These are phyloP conservation scores for Naganishia vaughanmartiniae DNA, from an alignment of 768 basidiomycete genomes.

Conservation along the genomic window DNA sequence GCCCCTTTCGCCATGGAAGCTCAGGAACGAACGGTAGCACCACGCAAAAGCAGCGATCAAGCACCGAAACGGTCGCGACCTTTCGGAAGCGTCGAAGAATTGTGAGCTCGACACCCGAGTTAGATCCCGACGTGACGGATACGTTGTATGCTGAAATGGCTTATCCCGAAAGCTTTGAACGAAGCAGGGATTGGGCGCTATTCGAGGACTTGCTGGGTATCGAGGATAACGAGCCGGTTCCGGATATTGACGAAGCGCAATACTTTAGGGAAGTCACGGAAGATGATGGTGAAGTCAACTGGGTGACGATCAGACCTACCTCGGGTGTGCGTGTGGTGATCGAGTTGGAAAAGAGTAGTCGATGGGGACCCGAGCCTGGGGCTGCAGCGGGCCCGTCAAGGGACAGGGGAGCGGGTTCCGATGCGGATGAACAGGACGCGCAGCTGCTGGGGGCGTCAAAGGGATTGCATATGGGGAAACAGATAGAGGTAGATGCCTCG, in stretches of 20 bases:
- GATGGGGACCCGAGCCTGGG: background rate
- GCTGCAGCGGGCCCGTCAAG: no score
- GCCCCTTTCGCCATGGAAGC: background rate
- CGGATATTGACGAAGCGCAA: background rate
- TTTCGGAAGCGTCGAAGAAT: constrained; percentile 16
- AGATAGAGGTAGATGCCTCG: background rate
- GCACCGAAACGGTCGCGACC: background rate
- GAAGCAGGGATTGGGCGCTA: constrained; percentile 6
- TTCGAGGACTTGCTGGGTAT: constrained; percentile 15
- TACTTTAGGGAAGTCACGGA: background rate
- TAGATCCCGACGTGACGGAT: constrained; percentile 2
- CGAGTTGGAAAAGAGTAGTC: background rate
- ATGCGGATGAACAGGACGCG: background rate
- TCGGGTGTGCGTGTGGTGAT: background rate
- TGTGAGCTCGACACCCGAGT: constrained; percentile 23
- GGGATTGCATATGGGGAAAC: background rate
- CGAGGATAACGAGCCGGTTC: background rate
- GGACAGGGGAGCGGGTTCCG: background rate
- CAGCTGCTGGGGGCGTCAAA: background rate
- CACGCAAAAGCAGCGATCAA: background rate
- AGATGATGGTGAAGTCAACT: background rate
- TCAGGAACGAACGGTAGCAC: constrained; percentile 6
- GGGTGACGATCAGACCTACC: background rate
- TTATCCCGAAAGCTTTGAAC: constrained; percentile 25
- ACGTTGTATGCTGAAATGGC: constrained; percentile 24